phyloP scores from a whole-genome alignment of 768 basidiomycete species.

The Hirschioporus abietinus region DNA sequence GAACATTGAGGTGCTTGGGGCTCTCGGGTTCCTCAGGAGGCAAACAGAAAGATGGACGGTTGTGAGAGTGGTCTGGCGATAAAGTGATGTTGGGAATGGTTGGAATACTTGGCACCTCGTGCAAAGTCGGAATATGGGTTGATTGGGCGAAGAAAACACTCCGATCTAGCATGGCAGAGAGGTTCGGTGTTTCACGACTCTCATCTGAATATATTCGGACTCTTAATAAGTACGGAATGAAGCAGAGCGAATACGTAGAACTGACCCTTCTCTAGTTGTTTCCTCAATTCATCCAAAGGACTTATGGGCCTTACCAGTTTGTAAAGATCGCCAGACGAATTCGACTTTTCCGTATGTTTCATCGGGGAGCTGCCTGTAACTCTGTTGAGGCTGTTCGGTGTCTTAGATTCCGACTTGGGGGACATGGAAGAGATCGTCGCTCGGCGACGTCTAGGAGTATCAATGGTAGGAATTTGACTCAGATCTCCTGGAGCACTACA shows the following conservation, averaged over 20 bases:
- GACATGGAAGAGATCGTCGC: slow-evolving; percentile 68
- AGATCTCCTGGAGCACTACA: slow-evolving; percentile 19
- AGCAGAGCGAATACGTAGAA: slow-evolving; percentile 3
- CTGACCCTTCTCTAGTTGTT: slow-evolving; percentile 62
- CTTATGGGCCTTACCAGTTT: slow-evolving; percentile 64
- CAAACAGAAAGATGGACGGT: not conserved
- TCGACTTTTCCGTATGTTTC: slow-evolving; percentile 60
- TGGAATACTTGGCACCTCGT: slow-evolving; percentile 32
- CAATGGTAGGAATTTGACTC: slow-evolving; percentile 17
- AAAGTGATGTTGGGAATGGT: slow-evolving; percentile 5
- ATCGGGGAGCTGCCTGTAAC: slow-evolving; percentile 46
- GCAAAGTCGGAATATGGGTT: slow-evolving; percentile 31
- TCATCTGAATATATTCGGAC: not conserved
- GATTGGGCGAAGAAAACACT: slow-evolving; percentile 57
- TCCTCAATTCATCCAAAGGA: slow-evolving; percentile 57
- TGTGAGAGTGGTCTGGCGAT: not conserved
- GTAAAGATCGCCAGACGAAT: slow-evolving; percentile 41
- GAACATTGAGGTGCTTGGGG: not conserved
- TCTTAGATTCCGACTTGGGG: slow-evolving; percentile 34
- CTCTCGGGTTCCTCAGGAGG: not conserved
- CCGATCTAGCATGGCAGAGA: slow-evolving; percentile 65
- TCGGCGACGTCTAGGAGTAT: slow-evolving; percentile 35
- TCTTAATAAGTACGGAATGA: not conserved
- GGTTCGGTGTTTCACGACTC: slow-evolving; percentile 37
- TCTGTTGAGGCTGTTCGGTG: slow-evolving; percentile 21